A percentile compares a stretch with the other conserved stretches of the same genome.
phyloP scores from a whole-genome alignment of 768 basidiomycete species.

The Porphyrellus cyaneotinctus region DNA sequence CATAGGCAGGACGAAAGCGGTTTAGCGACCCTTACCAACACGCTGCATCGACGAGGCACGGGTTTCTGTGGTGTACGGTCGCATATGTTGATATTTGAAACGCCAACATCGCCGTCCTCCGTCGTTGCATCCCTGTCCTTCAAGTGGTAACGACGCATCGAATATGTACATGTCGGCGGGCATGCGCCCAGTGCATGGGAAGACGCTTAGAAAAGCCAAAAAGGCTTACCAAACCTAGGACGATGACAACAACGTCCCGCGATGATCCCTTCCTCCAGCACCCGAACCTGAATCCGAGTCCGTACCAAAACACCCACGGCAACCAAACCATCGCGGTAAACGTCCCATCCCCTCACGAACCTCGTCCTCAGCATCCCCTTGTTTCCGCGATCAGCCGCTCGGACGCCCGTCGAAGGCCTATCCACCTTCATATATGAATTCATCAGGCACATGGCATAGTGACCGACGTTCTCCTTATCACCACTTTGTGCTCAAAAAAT shows the following conservation, averaged over 20 bases:
- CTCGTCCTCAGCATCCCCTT: not conserved
- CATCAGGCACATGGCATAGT: not conserved
- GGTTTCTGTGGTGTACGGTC: not conserved
- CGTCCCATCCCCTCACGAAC: too few relatives aligned
- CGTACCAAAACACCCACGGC: not conserved
- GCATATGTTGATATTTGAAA: not conserved
- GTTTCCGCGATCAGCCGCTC: conserved; percentile 8
- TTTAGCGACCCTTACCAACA: conserved; percentile 21
- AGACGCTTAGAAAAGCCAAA: not conserved
- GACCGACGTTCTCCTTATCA: conserved; percentile 9
- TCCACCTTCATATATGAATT: too few relatives aligned
- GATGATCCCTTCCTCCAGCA: conserved; percentile 1
- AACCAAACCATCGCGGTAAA: too few relatives aligned
- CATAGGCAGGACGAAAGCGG: not conserved
- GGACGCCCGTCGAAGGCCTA: not conserved
- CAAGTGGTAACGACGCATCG: too few relatives aligned
- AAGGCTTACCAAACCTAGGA: not conserved
- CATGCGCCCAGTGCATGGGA: too few relatives aligned
- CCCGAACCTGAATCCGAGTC: conserved; percentile 1
- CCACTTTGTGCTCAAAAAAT: not conserved
- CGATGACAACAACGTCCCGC: not conserved
- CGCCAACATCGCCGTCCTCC: not conserved
- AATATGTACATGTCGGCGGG: not conserved
- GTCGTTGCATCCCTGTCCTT: not conserved
- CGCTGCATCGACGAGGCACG: conserved; percentile 25